Evolutionary conservation across 345 rosid genomes (phyloP).

Genomic region (Eucalyptus cladocalyx): DNA sequence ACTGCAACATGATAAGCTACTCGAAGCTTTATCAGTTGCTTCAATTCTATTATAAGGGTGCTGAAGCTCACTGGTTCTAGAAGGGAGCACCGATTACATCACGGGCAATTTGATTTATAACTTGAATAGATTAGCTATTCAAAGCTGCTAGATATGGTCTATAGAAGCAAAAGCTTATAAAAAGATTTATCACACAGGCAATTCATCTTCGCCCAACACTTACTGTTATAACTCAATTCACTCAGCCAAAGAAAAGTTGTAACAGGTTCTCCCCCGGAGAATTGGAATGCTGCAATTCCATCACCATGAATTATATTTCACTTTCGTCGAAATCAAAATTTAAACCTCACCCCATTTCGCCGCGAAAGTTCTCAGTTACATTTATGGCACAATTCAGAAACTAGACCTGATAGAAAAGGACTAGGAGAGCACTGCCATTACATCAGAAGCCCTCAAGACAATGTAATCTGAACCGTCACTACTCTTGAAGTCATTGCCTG

Average conservation of each 20-base stretch:
- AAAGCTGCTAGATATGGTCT: not conserved
- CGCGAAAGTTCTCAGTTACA: not conserved
- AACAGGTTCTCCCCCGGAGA: not conserved
- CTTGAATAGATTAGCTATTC: not conserved
- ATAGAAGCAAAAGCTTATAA: not conserved
- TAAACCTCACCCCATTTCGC: not conserved
- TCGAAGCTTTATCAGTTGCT: not conserved
- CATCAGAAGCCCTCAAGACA: slow-evolving; percentile 74
- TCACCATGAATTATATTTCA: not conserved
- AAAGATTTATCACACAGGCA: not conserved
- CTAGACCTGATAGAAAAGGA: not conserved
- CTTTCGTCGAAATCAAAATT: not conserved
- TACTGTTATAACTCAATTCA: not conserved
- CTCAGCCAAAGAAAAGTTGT: not conserved
- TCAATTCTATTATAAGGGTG: not conserved
- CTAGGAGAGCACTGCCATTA: slow-evolving; percentile 91
- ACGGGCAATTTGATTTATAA: not conserved
- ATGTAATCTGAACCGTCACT: slow-evolving; percentile 71
- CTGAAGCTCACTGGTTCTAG: not conserved
- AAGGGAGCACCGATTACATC: not conserved
- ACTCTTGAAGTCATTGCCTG: slow-evolving; percentile 83
- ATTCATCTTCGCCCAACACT: not conserved
- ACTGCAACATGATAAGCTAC: not conserved
- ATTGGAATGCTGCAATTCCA: not conserved
- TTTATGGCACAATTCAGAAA: not conserved